Percentiles rank a stretch among this genome's conserved stretches.
Conservation (phyloP, 2,329 filamentous ascomycete species). For the Ilyonectria mors-panacis region DNA sequence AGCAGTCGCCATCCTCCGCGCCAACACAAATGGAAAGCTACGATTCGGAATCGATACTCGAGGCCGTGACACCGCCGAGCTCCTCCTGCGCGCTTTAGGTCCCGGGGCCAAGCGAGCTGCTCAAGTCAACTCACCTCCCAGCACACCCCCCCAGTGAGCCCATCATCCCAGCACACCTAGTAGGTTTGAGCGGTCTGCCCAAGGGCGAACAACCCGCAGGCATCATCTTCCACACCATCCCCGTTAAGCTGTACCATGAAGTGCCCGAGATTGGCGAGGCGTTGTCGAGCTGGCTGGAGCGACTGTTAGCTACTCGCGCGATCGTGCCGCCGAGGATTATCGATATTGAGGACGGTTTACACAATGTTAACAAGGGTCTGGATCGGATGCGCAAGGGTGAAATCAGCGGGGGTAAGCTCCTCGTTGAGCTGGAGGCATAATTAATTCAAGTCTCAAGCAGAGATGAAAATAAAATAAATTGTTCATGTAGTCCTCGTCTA, state of each 20-base stretch:
- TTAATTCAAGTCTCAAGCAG: neutral
- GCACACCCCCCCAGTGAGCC: conserved; percentile 53
- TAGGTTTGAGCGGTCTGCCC: conserved; percentile 78
- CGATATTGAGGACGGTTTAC: conserved; percentile 73
- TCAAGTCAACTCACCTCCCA: conserved; percentile 53
- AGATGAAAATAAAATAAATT: neutral
- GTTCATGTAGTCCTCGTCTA: neutral
- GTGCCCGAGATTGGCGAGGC: conserved; percentile 73
- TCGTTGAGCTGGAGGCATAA: conserved; percentile 61
- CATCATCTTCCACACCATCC: conserved; percentile 74
- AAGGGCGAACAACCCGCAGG: conserved; percentile 64
- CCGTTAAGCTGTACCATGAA: conserved; percentile 84
- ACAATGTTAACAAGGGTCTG: conserved; percentile 77
- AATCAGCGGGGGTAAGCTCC: conserved; percentile 77
- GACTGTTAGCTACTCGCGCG: conserved; percentile 67
- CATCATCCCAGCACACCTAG: conserved; percentile 66
- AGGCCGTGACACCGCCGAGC: conserved; percentile 73
- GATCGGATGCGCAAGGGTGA: conserved; percentile 76
- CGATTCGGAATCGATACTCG: conserved; percentile 80
- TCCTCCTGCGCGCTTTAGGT: conserved; percentile 60
- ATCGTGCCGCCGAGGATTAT: conserved; percentile 77
- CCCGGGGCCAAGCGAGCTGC: conserved; percentile 52
- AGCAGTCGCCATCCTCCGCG: conserved; percentile 75
- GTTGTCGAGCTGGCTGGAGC: conserved; percentile 77
- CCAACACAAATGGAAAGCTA: conserved; percentile 69